These are phyloP conservation scores for Graphiopsis chlorocephala DNA, from an alignment of 2,329 filamentous ascomycete species.

Conservation along the genomic window DNA sequence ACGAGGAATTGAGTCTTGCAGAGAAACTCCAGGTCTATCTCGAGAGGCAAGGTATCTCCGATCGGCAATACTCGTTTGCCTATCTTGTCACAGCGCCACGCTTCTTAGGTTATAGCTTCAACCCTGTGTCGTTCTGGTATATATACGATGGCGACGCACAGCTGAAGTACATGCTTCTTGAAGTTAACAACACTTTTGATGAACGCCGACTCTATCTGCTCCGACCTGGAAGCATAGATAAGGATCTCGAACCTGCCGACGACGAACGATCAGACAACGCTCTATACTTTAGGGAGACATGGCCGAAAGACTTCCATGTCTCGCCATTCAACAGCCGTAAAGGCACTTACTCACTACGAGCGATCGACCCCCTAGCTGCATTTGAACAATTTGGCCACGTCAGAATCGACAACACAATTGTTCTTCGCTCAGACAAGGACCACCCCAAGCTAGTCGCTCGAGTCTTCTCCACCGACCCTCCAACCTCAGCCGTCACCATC, in stretches of 20 bases:
- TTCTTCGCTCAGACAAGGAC: constrained; percentile 58
- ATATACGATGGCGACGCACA: constrained; percentile 60
- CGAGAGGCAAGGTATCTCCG: constrained; percentile 54
- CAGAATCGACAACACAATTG: constrained; percentile 59
- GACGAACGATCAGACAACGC: constrained; percentile 16
- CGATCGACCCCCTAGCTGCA: constrained; percentile 43
- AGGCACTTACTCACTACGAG: constrained; percentile 47
- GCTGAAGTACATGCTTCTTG: constrained; percentile 64
- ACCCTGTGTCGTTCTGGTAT: constrained; percentile 77
- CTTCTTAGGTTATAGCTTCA: constrained; percentile 69
- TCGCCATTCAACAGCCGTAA: constrained; percentile 67
- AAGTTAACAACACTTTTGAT: constrained; percentile 75
- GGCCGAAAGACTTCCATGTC: constrained; percentile 72
- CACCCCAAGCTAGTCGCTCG: constrained; percentile 61
- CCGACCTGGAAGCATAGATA: constrained; percentile 36
- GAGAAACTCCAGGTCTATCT: constrained; percentile 63
- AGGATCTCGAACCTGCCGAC: constrained; percentile 3
- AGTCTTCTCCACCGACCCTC: constrained; percentile 58
- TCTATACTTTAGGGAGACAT: constrained; percentile 49
- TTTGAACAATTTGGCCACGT: constrained; percentile 27
- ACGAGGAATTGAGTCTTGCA: constrained; percentile 53
- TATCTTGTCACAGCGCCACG: constrained; percentile 70
- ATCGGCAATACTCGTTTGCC: constrained; percentile 61
- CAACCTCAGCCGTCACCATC: constrained; percentile 47
- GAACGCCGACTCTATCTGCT: constrained; percentile 67